phyloP scores from a whole-genome alignment of 192 early-diverging fungal genomes.

The Gonapodya sp. region DNA sequence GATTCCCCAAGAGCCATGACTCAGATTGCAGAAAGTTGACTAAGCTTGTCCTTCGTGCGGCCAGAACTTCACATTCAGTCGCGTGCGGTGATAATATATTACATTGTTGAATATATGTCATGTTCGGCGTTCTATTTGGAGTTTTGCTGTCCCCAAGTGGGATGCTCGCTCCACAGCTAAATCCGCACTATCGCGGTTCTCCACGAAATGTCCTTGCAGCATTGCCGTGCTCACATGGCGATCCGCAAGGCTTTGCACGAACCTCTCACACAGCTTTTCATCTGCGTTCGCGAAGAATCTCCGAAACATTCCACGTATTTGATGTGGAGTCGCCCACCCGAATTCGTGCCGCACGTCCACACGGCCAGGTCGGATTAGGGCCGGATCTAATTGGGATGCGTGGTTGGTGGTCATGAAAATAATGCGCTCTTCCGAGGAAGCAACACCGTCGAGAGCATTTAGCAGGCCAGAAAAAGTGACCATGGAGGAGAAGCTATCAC shows the following conservation, averaged over 20 bases:
- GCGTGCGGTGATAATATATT: too few species aligned
- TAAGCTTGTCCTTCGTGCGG: too few species aligned
- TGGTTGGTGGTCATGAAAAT: conserved; percentile 92
- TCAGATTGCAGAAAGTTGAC: too few species aligned
- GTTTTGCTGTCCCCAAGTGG: neutral
- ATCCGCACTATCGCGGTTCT: conserved; percentile 64
- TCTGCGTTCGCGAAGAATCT: conserved; percentile 58
- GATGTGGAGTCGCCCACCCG: conserved; percentile 57
- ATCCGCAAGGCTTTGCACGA: conserved; percentile 47
- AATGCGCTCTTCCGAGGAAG: conserved; percentile 75
- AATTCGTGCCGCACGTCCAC: conserved; percentile 67
- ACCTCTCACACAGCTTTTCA: conserved; percentile 28
- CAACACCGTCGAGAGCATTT: conserved; percentile 82
- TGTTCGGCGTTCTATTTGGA: too few species aligned
- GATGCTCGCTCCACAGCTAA: conserved; percentile 36
- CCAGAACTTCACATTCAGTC: too few species aligned
- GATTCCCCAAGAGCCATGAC: too few species aligned
- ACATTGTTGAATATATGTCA: too few species aligned
- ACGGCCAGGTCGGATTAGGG: conserved; percentile 70
- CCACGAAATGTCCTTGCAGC: conserved; percentile 95
- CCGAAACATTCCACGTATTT: conserved; percentile 65
- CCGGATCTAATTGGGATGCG: conserved; percentile 64
- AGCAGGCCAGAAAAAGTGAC: conserved; percentile 78
- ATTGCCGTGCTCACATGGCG: conserved; percentile 68
- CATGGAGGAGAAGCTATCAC: conserved; percentile 50